A percentile compares a stretch with the other conserved stretches of the same genome.
Conservation (phyloP, 345 rosid genomes). For the Salix koriyanagi region DNA sequence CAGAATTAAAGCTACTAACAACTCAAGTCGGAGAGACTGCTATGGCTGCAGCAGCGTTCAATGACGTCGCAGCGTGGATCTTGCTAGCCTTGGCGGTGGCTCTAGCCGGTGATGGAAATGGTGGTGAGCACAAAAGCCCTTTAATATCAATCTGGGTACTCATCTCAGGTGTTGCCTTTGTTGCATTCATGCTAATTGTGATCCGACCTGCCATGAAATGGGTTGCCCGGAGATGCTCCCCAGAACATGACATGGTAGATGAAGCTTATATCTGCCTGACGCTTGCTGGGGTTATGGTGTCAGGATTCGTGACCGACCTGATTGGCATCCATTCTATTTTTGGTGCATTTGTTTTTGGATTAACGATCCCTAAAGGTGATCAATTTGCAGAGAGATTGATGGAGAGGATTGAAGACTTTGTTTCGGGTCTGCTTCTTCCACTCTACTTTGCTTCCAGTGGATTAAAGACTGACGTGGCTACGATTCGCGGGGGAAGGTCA, state of each 20-base stretch:
- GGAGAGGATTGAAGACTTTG: conserved; percentile 80
- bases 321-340: conserved; percentile 86
- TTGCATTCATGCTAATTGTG: conserved; percentile 49
- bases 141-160: conserved; percentile 69
- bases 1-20: conserved; percentile 76
- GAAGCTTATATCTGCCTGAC: conserved; percentile 75
- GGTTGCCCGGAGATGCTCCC: conserved; percentile 55
- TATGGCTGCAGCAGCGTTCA: conserved; percentile 91
- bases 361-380: conserved; percentile 71
- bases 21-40: conserved; percentile 69
- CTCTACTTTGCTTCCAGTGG: conserved; percentile 94
- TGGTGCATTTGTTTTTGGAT: conserved; percentile 77
- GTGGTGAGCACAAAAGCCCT: conserved; percentile 51
- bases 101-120: conserved; percentile 49
- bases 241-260: conserved; percentile 46
- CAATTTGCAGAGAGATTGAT: conserved; percentile 61
- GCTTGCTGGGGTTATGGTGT: conserved; percentile 65
- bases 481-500: conserved; percentile 49
- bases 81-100: conserved; percentile 76
- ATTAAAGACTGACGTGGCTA: conserved; percentile 63
- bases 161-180: conserved; percentile 59
- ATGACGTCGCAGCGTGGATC: conserved; percentile 87
- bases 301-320: conserved; percentile 62
- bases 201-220: conserved; percentile 75
- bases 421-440: conserved; percentile 72